phyloP scores from a whole-genome alignment of 495 filamentous ascomycete species.

The Mytilinidion resinicola region DNA sequence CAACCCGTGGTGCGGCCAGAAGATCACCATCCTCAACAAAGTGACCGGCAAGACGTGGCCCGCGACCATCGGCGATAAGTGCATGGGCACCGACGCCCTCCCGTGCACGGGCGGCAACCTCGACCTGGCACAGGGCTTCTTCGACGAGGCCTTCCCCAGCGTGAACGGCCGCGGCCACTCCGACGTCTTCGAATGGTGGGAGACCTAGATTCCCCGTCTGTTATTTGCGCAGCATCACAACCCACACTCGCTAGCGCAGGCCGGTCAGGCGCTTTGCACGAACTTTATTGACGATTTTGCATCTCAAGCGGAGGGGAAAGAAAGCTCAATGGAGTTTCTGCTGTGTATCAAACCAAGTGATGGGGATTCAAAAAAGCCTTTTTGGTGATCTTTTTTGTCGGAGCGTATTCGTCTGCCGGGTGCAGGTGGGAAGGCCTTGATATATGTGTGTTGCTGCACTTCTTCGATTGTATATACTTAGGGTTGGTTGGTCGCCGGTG shows the following conservation, averaged over 20 bases:
- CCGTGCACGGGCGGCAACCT: slow-evolving; percentile 22
- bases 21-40: slow-evolving; percentile 28
- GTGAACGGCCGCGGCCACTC: slow-evolving; percentile 22
- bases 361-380: too few species aligned
- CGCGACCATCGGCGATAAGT: slow-evolving; percentile 33
- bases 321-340: too few species aligned
- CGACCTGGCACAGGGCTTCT: slow-evolving; percentile 20
- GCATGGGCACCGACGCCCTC: slow-evolving; percentile 8
- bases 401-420: too few species aligned
- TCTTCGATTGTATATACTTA: too few species aligned
- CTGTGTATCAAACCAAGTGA: too few species aligned
- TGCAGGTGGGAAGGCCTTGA: too few species aligned
- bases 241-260: neutral
- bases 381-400: too few species aligned
- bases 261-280: slow-evolving; percentile 3
- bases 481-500: too few species aligned
- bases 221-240: neutral
- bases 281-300: slow-evolving; percentile 1
- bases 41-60: slow-evolving; percentile 6
- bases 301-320: neutral
- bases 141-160: neutral
- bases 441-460: too few species aligned
- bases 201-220: neutral
- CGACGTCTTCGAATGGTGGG: slow-evolving; percentile 22
- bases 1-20: slow-evolving; percentile 39